Percentiles rank a stretch among this genome's conserved stretches.
phyloP scores from a whole-genome alignment of 2,329 filamentous ascomycete species.

The Rhexocercosporidium sp. region DNA sequence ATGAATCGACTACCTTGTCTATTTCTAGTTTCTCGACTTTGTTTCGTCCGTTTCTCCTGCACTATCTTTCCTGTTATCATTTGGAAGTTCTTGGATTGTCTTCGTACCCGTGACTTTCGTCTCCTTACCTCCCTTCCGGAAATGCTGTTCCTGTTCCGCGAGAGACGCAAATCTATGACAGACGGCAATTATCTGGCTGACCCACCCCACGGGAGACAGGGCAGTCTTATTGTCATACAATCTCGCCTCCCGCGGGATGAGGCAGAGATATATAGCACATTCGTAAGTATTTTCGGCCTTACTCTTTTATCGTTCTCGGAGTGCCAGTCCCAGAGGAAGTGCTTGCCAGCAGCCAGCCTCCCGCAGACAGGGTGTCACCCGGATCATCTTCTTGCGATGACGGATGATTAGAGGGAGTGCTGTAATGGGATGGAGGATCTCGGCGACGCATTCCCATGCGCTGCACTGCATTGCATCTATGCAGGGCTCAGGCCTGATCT shows the following conservation, averaged over 20 bases:
- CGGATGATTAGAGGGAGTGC: constrained; percentile 1
- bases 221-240: constrained; percentile 8
- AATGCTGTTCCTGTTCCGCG: constrained; percentile 7
- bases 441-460: constrained; percentile 6
- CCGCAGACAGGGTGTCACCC: neutral
- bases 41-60: constrained; percentile 1
- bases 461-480: constrained; percentile 16
- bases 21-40: neutral
- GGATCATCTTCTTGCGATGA: constrained; percentile 18
- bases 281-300: constrained; percentile 13
- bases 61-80: neutral
- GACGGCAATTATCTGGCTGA: neutral
- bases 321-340: neutral
- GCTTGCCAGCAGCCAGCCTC: neutral
- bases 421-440: constrained; percentile 7
- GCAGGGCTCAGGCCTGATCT: constrained; percentile 13
- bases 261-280: neutral
- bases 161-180: neutral
- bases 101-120: neutral
- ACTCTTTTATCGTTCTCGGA: constrained; percentile 3
- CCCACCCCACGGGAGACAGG: constrained; percentile 6
- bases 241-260: constrained; percentile 12
- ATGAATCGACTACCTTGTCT: neutral
- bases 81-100: neutral
- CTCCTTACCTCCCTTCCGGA: neutral